These are phyloP conservation scores for Sanghuangporus sanghuang DNA, from an alignment of 1,284 basidiomycete genomes.

Conservation along the genomic window DNA sequence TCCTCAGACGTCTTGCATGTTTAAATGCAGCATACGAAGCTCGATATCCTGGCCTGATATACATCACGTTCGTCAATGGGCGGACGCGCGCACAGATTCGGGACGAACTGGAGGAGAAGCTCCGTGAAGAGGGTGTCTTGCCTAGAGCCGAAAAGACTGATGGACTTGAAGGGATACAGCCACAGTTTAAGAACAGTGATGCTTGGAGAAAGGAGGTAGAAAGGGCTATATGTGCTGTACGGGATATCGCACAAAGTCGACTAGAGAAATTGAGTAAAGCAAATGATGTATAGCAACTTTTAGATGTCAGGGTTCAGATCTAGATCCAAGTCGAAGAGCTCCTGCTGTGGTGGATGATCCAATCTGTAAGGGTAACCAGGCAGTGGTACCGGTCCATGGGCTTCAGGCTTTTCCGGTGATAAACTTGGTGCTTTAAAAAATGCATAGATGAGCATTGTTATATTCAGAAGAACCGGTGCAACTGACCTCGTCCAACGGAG, in stretches of 20 bases:
- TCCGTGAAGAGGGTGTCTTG: conserved; percentile 45
- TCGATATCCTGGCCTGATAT: conserved; percentile 70
- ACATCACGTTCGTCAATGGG: conserved; percentile 90
- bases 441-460: background rate
- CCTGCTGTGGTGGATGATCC: conserved; percentile 53
- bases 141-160: conserved; percentile 28
- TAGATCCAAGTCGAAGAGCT: conserved; percentile 68
- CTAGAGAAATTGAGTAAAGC: conserved; percentile 38
- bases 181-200: conserved; percentile 17
- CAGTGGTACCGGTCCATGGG: conserved; percentile 40
- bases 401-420: conserved; percentile 48
- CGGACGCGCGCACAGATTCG: conserved; percentile 67
- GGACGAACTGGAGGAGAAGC: conserved; percentile 70
- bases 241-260: conserved; percentile 69
- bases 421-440: conserved; percentile 45
- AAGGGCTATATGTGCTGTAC: conserved; percentile 71
- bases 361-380: conserved; percentile 65
- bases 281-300: conserved; percentile 7
- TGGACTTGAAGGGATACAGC: conserved; percentile 18
- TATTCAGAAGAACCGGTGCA: conserved; percentile 10
- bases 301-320: conserved; percentile 75
- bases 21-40: conserved; percentile 77
- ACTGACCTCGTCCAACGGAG: conserved; percentile 65
- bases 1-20: conserved; percentile 54
- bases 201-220: conserved; percentile 61